phyloP scores from a whole-genome alignment of 345 rosid species.

The Cochlearia excelsa region DNA sequence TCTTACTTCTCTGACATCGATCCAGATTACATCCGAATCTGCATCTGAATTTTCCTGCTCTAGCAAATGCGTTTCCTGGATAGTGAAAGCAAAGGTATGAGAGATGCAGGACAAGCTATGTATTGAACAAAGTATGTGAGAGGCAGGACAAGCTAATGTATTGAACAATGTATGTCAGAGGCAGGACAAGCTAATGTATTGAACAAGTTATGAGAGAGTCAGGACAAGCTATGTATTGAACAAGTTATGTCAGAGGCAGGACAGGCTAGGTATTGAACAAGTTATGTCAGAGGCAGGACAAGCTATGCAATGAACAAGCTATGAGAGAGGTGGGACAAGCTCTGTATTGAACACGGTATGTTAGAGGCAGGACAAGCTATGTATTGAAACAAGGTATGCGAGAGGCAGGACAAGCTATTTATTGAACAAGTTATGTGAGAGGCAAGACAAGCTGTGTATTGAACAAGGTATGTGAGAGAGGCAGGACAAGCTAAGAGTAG shows the following conservation, averaged over 20 bases:
- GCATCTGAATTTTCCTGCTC: neutral
- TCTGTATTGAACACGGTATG: too few relatives aligned
- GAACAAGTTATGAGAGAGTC: neutral
- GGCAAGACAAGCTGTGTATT: neutral
- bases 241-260: neutral
- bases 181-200: too few relatives aligned
- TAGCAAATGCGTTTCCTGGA: neutral
- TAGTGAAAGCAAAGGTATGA: neutral
- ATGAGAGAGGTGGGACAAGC: too few relatives aligned
- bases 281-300: neutral
- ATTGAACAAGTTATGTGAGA: neutral
- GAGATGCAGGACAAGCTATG: neutral
- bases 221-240: neutral
- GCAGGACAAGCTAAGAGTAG: neutral
- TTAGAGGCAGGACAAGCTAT: too few relatives aligned
- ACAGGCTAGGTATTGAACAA: neutral
- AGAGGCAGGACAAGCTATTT: too few relatives aligned
- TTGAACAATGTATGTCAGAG: too few relatives aligned
- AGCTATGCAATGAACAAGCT: neutral
- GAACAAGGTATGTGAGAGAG: neutral
- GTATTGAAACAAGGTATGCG: too few relatives aligned
- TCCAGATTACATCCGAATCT: slow-evolving; percentile 13
- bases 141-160: too few relatives aligned
- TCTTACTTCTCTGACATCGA: slow-evolving; percentile 24
- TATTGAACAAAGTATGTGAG: too few relatives aligned